Conservation (phyloP, 2,329 filamentous ascomycete species). For the Claviceps pazoutovae region DNA sequence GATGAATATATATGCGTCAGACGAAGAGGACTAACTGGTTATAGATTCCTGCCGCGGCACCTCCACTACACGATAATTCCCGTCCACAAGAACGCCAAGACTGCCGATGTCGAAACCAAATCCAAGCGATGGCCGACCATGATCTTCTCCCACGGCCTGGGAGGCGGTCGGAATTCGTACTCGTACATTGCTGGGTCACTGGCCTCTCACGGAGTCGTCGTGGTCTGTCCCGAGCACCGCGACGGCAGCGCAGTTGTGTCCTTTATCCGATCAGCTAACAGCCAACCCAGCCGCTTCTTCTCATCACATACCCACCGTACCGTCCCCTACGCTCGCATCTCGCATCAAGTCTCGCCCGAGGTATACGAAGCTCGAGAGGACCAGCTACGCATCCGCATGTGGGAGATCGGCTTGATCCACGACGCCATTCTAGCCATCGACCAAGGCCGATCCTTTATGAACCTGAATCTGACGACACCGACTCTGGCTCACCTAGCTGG, state of each 20-base stretch:
- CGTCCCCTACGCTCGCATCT: conserved; percentile 36
- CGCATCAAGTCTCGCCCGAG: conserved; percentile 51
- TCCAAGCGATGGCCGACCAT: conserved; percentile 60
- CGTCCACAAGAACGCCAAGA: conserved; percentile 53
- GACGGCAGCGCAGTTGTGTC: conserved; percentile 69
- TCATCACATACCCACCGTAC: conserved; percentile 14
- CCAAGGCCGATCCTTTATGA: conserved; percentile 31
- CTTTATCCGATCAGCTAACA: conserved; percentile 49
- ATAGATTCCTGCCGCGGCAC: conserved; percentile 52
- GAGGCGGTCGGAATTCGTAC: conserved; percentile 70
- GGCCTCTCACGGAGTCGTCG: conserved; percentile 67
- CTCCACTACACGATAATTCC: conserved; percentile 63
- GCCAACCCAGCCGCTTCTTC: conserved; percentile 19
- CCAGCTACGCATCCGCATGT: conserved; percentile 61
- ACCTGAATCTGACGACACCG: conserved; percentile 36
- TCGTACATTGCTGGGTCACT: conserved; percentile 69
- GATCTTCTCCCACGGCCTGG: conserved; percentile 77
- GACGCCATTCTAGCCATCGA: conserved; percentile 57
- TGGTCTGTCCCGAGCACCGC: conserved; percentile 69
- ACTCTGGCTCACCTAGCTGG: conserved; percentile 45
- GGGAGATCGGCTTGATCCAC: conserved; percentile 62
- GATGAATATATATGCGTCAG: not conserved
- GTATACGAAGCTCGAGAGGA: conserved; percentile 53
- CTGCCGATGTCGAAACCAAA: conserved; percentile 40
- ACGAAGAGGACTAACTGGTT: not conserved